A percentile compares a stretch with the other conserved stretches of the same genome.
Conservation (phyloP, 1,284 basidiomycete genomes). For the Ganoderma lucidum region DNA sequence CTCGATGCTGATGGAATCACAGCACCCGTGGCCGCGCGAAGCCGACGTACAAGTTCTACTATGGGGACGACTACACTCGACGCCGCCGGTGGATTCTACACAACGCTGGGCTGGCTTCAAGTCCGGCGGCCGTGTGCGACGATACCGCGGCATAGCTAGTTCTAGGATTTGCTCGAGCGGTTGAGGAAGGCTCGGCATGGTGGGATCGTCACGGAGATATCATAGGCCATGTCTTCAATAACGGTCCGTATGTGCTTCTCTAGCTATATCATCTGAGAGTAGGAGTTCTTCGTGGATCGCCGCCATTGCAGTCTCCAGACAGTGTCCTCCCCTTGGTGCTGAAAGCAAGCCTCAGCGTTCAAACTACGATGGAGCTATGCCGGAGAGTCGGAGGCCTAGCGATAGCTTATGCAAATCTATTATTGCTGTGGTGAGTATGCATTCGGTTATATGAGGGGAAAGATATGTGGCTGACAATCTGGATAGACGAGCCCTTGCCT, state of each 20-base stretch:
- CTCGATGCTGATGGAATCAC: too few species aligned
- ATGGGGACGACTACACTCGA: constrained; percentile 60
- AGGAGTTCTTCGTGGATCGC: too few species aligned
- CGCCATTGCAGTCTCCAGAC: too few species aligned
- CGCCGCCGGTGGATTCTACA: constrained; percentile 94
- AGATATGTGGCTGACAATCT: background rate
- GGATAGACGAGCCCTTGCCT: constrained; percentile 67
- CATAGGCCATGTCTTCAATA: constrained; percentile 89
- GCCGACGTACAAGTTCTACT: too few species aligned
- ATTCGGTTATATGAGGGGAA: background rate
- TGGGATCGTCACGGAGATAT: constrained; percentile 86
- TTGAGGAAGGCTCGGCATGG: constrained; percentile 72
- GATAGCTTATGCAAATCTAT: constrained; percentile 88
- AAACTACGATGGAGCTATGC: constrained; percentile 48
- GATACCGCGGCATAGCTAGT: constrained; percentile 91
- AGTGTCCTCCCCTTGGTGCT: too few species aligned
- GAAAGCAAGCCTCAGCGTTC: constrained; percentile 54
- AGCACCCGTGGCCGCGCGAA: too few species aligned
- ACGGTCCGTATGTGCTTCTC: constrained; percentile 81
- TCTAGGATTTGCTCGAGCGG: constrained; percentile 96
- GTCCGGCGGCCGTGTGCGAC: constrained; percentile 92
- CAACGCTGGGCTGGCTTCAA: constrained; percentile 80
- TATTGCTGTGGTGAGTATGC: constrained; percentile 88
- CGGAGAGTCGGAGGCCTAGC: too few species aligned
- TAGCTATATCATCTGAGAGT: constrained; percentile 16